phyloP scores from a whole-genome alignment of 2,329 filamentous ascomycete genomes.

The Tolypocladium guangdongense region DNA sequence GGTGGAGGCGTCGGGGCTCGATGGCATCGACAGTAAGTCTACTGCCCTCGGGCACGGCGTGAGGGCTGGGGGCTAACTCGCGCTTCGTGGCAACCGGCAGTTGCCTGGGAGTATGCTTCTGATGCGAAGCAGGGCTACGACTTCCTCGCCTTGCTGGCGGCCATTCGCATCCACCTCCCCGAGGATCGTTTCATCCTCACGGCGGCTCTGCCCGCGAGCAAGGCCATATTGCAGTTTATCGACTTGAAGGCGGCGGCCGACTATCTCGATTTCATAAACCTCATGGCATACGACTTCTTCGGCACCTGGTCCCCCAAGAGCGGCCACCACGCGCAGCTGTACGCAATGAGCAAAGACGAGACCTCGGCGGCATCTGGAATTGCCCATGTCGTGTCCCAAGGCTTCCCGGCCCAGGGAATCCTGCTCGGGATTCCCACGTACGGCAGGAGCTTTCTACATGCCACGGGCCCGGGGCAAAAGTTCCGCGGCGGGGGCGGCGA shows the following conservation, averaged over 20 bases:
- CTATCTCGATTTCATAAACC: slow-evolving; percentile 64
- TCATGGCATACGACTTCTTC: slow-evolving; percentile 73
- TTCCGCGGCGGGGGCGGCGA: slow-evolving; percentile 46
- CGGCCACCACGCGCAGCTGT: slow-evolving; percentile 70
- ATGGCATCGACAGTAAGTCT: slow-evolving; percentile 56
- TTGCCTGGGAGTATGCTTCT: slow-evolving; percentile 71
- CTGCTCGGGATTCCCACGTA: slow-evolving; percentile 67
- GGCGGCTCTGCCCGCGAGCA: slow-evolving; percentile 58
- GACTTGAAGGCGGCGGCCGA: slow-evolving; percentile 50
- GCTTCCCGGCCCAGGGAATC: slow-evolving; percentile 60
- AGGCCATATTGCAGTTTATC: slow-evolving; percentile 57
- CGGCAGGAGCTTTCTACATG: slow-evolving; percentile 62
- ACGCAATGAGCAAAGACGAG: slow-evolving; percentile 47
- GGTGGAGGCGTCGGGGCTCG: slow-evolving; percentile 54
- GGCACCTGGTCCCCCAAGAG: slow-evolving; percentile 57
- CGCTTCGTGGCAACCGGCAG: slow-evolving; percentile 29
- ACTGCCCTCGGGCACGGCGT: not conserved
- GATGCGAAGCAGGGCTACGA: slow-evolving; percentile 55
- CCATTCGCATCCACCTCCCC: slow-evolving; percentile 56
- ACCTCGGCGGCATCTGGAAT: slow-evolving; percentile 58
- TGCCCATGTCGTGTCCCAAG: slow-evolving; percentile 51
- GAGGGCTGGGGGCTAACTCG: not conserved
- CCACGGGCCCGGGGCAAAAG: slow-evolving; percentile 51
- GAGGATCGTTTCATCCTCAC: slow-evolving; percentile 59
- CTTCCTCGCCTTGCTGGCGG: slow-evolving; percentile 58